Evolutionary conservation across 768 basidiomycete genomes (phyloP), one percentile per base, ranked within the genome.

Genomic region (Hypholoma sublateritium): DNA sequence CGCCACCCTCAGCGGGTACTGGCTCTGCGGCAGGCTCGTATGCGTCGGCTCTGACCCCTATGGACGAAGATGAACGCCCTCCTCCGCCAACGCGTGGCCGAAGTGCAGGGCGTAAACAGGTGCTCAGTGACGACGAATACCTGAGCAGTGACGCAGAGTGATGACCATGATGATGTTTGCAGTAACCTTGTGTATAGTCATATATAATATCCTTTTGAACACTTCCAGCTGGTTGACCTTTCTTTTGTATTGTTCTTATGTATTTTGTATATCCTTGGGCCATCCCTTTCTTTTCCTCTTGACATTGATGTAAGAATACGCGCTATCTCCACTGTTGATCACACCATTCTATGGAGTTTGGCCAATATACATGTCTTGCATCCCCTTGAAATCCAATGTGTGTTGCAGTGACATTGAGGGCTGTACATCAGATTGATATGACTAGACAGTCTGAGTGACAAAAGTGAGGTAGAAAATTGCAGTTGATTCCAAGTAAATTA

Each of bases 1-100:
- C 88, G 2, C 80, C 85, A 17, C 68, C 73, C 7, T 69, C 74
- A 1, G 57, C 70, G 16, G 64, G 67, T 36, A 57, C 75, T 53
- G 72, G 76, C 1, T 76, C 80, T 42, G 76, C 80, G 28, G 73
- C 81, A 36, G 81, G 78, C 9, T 77, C 77, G 16, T 83, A 85
- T 58, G 87, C 89, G 28, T 82, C 85, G 35, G 88, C 89, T 9
- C 69, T 90, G 60, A 90, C 88, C 5, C 88, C 88, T 1, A 88
- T 91, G 87, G 89, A 91, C 45, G 89, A 92, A 59, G 90, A 91
- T 57, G 87, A 88, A 45, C 82, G 85, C 43, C 83, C 81, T 25
- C 79, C 83, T 4, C 78, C 82, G 9, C 80, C 78, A 4, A 70
- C 70, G 3, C 72, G 83, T 14, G 81, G 86, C 36, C 73, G 81